Evolutionary conservation across 495 filamentous ascomycete genomes (phyloP).

Genomic region (Jackrogersella minutella): DNA sequence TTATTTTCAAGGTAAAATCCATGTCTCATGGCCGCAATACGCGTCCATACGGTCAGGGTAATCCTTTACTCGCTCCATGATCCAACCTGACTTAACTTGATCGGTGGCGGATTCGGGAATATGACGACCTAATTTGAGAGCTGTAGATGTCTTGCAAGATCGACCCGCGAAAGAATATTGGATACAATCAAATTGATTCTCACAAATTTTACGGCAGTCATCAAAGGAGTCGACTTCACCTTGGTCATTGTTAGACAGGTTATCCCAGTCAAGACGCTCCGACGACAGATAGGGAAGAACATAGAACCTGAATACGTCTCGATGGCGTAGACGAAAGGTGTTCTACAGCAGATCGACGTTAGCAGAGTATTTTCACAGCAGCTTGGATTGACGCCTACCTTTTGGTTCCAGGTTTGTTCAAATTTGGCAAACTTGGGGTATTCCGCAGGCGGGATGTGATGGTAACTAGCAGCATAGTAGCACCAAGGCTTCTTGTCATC

Average conservation of each 20-base stretch:
- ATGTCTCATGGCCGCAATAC: constrained; percentile 24
- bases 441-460: constrained; percentile 56
- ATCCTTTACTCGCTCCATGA: constrained; percentile 20
- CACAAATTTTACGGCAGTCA: constrained; percentile 50
- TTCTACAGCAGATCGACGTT: constrained; percentile 29
- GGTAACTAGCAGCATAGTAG: constrained; percentile 57
- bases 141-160: constrained; percentile 47
- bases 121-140: constrained; percentile 34
- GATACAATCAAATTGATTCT: constrained; percentile 50
- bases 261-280: constrained; percentile 53
- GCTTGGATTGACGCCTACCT: constrained; percentile 36
- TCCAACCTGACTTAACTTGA: no score
- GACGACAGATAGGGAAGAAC: constrained; percentile 40
- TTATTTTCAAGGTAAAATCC: constrained; percentile 35
- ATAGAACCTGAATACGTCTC: constrained; percentile 52
- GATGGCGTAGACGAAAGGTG: constrained; percentile 35
- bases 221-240: constrained; percentile 36
- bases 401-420: constrained; percentile 55
- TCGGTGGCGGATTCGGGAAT: background rate
- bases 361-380: background rate
- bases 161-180: constrained; percentile 52
- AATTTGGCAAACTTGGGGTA: constrained; percentile 55
- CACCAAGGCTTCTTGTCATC: constrained; percentile 58
- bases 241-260: constrained; percentile 48
- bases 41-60: constrained; percentile 40